phyloP scores from a whole-genome alignment of 352 stramenopile species.

The Phytopythium ostracodes region DNA sequence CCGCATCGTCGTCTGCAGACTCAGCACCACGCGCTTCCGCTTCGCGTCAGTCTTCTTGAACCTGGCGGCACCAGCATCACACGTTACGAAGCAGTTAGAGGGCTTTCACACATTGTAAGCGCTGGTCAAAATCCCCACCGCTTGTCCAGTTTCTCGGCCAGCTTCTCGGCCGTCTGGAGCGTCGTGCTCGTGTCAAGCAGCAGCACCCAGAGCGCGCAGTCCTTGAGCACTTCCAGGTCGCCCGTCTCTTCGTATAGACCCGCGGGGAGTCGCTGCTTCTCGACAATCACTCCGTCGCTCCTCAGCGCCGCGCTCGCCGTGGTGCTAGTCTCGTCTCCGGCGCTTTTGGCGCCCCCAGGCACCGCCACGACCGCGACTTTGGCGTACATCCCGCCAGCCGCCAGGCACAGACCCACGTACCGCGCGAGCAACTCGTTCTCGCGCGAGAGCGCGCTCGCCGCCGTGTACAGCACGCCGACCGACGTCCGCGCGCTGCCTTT shows the following conservation, averaged over 20 bases:
- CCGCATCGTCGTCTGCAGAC: constrained; percentile 58
- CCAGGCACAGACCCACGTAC: constrained; percentile 58
- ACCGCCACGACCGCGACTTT: constrained; percentile 43
- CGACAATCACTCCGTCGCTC: constrained; percentile 44
- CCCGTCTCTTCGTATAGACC: constrained; percentile 37
- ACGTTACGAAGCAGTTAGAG: neutral
- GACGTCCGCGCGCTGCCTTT: constrained; percentile 12
- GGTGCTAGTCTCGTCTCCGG: neutral
- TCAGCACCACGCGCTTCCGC: constrained; percentile 50
- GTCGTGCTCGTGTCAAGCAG: constrained; percentile 47
- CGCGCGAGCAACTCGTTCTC: constrained; percentile 58
- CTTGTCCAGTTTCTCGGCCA: constrained; percentile 50
- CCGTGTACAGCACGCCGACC: constrained; percentile 59
- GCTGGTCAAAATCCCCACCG: constrained; percentile 20
- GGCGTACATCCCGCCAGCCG: constrained; percentile 38
- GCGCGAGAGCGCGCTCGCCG: constrained; percentile 32
- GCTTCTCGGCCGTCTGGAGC: constrained; percentile 26
- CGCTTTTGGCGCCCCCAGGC: constrained; percentile 1
- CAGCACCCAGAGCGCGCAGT: constrained; percentile 63
- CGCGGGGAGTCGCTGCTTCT: constrained; percentile 15
- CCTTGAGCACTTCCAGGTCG: constrained; percentile 28
- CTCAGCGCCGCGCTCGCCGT: constrained; percentile 23
- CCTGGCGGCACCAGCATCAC: neutral
- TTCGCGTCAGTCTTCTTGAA: constrained; percentile 22
- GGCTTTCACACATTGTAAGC: no score